These are phyloP conservation scores for Xylaria hypoxylon DNA, from an alignment of 2,329 filamentous ascomycete species.

Conservation along the genomic window DNA sequence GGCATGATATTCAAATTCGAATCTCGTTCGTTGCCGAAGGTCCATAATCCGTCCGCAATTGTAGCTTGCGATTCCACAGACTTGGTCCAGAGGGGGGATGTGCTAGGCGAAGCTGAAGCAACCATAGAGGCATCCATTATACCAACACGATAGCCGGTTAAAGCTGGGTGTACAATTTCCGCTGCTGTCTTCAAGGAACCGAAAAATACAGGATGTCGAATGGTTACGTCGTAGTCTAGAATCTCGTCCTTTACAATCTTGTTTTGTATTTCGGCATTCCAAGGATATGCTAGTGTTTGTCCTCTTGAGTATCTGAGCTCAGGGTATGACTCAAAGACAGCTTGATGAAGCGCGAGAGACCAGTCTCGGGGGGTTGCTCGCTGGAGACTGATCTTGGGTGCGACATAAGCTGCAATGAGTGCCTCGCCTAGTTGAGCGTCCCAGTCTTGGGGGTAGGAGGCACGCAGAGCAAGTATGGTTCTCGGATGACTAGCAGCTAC, in stretches of 20 bases:
- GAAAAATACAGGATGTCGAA: constrained; percentile 40
- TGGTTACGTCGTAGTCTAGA: constrained; percentile 38
- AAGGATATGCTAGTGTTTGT: constrained; percentile 41
- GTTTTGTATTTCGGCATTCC: constrained; percentile 44
- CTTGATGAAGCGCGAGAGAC: constrained; percentile 54
- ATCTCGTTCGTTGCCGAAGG: background rate
- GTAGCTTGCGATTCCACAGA: constrained; percentile 5
- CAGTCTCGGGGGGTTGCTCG: constrained; percentile 49
- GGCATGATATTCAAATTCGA: background rate
- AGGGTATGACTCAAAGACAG: constrained; percentile 51
- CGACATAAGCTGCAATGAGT: constrained; percentile 40
- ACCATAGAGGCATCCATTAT: background rate
- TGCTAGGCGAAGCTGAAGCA: background rate
- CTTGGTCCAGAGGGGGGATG: constrained; percentile 31
- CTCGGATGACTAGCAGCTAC: constrained; percentile 48
- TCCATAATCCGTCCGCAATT: constrained; percentile 26
- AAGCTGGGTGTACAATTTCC: constrained; percentile 31
- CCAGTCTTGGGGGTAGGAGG: constrained; percentile 45
- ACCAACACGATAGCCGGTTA: constrained; percentile 37
- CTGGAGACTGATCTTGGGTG: constrained; percentile 38
- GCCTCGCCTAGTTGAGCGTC: constrained; percentile 42
- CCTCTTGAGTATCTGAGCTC: constrained; percentile 41
- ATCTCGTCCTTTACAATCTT: constrained; percentile 41
- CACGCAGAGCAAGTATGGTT: constrained; percentile 38
- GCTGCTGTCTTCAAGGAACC: constrained; percentile 32